Conservation (phyloP, 208 protist species). For the Crithidia brevicula region DNA sequence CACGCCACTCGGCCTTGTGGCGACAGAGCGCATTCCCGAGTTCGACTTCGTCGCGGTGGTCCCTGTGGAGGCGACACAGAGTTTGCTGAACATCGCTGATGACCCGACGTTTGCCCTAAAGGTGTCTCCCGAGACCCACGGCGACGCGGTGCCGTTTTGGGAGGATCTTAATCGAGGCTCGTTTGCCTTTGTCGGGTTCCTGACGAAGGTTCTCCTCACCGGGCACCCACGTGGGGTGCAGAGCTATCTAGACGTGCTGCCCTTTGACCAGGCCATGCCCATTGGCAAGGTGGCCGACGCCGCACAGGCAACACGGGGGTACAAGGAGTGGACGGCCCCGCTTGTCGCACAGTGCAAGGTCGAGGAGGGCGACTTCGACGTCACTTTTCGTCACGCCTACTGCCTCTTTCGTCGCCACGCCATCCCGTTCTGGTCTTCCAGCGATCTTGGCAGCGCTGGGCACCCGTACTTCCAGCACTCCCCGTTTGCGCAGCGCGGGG, state of each 20-base stretch:
- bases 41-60: conserved; percentile 90
- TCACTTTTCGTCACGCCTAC: conserved; percentile 78
- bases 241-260: conserved; percentile 85
- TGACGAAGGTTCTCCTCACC: conserved; percentile 69
- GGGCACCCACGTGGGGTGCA: conserved; percentile 73
- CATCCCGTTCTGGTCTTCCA: conserved; percentile 83
- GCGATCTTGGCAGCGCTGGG: conserved; percentile 48
- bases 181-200: conserved; percentile 75
- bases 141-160: conserved; percentile 77
- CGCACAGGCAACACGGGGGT: conserved; percentile 71
- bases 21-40: conserved; percentile 78
- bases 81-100: conserved; percentile 64
- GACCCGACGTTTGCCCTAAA: conserved; percentile 72
- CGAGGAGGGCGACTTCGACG: conserved; percentile 65
- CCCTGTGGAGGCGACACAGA: conserved; percentile 76
- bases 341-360: conserved; percentile 63
- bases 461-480: conserved; percentile 83
- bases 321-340: conserved; percentile 59
- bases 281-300: conserved; percentile 69
- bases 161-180: conserved; percentile 76
- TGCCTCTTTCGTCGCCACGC: conserved; percentile 87
- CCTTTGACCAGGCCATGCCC: conserved; percentile 74
- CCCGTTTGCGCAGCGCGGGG: conserved; percentile 42
- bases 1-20: conserved; percentile 75
- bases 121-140: conserved; percentile 66